Evolutionary conservation across 108 stramenopile species (phyloP).

Genomic region (Asterionellopsis glacialis): DNA sequence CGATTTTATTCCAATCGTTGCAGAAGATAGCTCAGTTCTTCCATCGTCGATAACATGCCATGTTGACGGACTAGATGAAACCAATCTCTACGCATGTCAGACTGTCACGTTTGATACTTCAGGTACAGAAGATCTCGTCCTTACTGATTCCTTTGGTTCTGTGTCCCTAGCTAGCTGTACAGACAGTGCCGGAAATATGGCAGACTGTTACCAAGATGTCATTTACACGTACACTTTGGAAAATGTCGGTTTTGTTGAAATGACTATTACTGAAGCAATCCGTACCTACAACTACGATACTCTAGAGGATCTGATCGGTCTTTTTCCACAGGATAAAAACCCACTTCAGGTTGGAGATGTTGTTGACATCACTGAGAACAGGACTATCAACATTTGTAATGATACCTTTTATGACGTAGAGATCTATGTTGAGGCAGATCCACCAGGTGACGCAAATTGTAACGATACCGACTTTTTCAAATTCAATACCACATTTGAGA

Average conservation of each 20-base stretch:
- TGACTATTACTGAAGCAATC: slow-evolving; percentile 1
- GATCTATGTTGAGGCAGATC: not conserved
- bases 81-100: not conserved
- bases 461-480: not conserved
- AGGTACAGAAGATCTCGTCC: not conserved
- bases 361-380: not conserved
- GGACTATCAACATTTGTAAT: not conserved
- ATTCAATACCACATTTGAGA: not conserved
- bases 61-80: no score
- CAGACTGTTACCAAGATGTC: slow-evolving; percentile 6
- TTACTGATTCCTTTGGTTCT: slow-evolving; percentile 3
- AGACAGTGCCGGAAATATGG: not conserved
- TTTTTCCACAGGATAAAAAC: not conserved
- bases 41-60: no score
- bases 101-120: not conserved
- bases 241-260: slow-evolving; percentile 4
- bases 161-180: not conserved
- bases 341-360: not conserved
- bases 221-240: slow-evolving; percentile 1
- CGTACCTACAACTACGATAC: slow-evolving; percentile 1
- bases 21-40: no score
- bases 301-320: not conserved
- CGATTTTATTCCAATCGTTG: no score
- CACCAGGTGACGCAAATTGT: not conserved
- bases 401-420: not conserved